Evolutionary conservation across 345 rosid species (phyloP).

Genomic region (Triadica sebifera): DNA sequence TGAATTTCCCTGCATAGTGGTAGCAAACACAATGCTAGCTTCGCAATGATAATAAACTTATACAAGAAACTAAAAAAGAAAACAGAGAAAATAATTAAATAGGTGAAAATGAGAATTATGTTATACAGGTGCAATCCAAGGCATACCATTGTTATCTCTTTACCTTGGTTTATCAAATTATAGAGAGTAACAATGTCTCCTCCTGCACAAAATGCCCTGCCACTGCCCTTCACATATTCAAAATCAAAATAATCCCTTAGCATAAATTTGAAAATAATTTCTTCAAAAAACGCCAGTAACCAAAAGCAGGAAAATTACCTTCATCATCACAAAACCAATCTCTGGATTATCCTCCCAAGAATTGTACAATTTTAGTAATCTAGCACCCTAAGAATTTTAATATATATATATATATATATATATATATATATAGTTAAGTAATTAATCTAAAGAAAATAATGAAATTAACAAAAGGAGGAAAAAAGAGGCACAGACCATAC

Average conservation of each 20-base stretch:
- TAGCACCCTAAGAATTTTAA: conserved; percentile 42
- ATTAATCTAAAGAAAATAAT: background rate
- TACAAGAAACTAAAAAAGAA: background rate
- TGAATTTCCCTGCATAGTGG: conserved; percentile 46
- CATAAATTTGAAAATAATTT: background rate
- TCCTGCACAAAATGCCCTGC: conserved; percentile 95
- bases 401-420: background rate
- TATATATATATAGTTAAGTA: background rate
- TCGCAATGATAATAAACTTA: background rate
- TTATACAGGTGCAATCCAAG: background rate
- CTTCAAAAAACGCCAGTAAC: background rate
- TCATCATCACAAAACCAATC: conserved; percentile 71
- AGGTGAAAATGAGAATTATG: background rate
- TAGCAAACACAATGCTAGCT: conserved; percentile 1
- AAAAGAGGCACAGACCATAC: conserved; percentile 45
- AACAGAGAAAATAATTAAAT: background rate
- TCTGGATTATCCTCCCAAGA: conserved; percentile 85
- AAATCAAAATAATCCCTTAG: conserved; percentile 10
- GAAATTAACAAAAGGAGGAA: background rate
- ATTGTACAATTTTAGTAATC: conserved; percentile 61
- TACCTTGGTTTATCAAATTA: conserved; percentile 64
- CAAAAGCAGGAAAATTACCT: conserved; percentile 42
- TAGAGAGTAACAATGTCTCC: conserved; percentile 76
- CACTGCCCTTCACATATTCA: conserved; percentile 68
- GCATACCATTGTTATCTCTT: background rate